These are phyloP conservation scores for Nannochloropsis salina DNA, from an alignment of 108 stramenopile species.

Conservation along the genomic window DNA sequence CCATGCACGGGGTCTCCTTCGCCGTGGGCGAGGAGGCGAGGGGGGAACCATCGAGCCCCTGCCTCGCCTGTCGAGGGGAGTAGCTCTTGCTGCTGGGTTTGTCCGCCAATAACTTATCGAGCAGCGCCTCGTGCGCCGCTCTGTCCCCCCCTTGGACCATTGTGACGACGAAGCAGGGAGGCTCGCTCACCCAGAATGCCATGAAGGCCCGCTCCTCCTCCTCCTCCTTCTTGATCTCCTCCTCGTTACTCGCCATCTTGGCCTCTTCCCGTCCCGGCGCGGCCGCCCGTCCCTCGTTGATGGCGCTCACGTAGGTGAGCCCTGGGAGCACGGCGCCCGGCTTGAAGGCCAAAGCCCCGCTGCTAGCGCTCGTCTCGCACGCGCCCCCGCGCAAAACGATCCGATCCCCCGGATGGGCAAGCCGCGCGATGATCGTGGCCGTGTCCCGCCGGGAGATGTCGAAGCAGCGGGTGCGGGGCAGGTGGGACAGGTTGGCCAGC, in stretches of 20 bases:
- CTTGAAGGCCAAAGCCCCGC: not conserved
- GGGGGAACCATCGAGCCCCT: not conserved
- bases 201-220: not conserved
- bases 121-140: not conserved
- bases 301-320: not conserved
- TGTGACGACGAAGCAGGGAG: constrained; percentile 5
- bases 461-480: not conserved
- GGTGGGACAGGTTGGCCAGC: not conserved
- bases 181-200: not conserved
- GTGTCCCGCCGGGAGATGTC: not conserved
- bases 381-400: not conserved
- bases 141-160: not conserved
- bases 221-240: constrained; percentile 16
- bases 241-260: not conserved
- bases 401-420: not conserved
- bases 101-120: not conserved
- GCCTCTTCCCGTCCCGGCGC: not conserved
- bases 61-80: not conserved
- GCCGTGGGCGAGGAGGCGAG: not conserved
- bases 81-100: not conserved
- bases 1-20: not conserved
- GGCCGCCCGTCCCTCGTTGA: not conserved
- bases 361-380: not conserved
- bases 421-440: not conserved
- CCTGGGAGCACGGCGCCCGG: not conserved